A percentile compares a stretch with the other conserved stretches of the same genome.
Evolutionary conservation across 106 monocot species (phyloP).

Genomic region (Dendrobium nobile): DNA sequence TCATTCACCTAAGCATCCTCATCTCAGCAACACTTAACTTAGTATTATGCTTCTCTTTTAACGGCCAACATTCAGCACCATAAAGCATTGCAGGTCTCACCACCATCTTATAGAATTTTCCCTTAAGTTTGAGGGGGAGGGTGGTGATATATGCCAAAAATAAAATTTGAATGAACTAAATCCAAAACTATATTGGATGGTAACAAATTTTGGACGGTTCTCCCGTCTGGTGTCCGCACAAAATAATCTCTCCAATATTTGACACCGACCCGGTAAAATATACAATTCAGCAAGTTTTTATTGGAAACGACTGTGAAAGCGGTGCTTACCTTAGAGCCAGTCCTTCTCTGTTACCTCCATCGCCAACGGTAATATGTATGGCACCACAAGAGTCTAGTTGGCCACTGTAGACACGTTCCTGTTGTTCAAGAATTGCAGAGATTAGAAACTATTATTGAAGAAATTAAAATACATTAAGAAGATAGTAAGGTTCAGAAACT

Average conservation of each 20-base stretch:
- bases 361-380: slow-evolving; percentile 90
- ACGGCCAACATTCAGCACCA: too few relatives aligned
- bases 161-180: neutral
- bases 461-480: neutral
- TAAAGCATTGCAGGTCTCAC: too few relatives aligned
- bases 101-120: too few relatives aligned
- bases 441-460: neutral
- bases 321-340: slow-evolving; percentile 55
- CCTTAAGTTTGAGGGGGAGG: too few relatives aligned
- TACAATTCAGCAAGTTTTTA: neutral
- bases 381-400: slow-evolving; percentile 42
- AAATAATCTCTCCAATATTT: too few relatives aligned
- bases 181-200: too few relatives aligned
- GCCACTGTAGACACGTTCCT: slow-evolving; percentile 21
- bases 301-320: neutral
- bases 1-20: too few relatives aligned
- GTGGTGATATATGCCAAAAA: slow-evolving; percentile 40
- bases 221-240: too few relatives aligned
- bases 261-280: neutral
- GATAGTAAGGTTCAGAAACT: neutral
- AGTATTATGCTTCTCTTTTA: too few relatives aligned
- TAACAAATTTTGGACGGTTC: too few relatives aligned
- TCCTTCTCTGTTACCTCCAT: slow-evolving; percentile 96
- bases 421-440: neutral
- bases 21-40: too few relatives aligned